phyloP scores from a whole-genome alignment of 2,329 filamentous ascomycete genomes.

The Fusarium mexicanum region DNA sequence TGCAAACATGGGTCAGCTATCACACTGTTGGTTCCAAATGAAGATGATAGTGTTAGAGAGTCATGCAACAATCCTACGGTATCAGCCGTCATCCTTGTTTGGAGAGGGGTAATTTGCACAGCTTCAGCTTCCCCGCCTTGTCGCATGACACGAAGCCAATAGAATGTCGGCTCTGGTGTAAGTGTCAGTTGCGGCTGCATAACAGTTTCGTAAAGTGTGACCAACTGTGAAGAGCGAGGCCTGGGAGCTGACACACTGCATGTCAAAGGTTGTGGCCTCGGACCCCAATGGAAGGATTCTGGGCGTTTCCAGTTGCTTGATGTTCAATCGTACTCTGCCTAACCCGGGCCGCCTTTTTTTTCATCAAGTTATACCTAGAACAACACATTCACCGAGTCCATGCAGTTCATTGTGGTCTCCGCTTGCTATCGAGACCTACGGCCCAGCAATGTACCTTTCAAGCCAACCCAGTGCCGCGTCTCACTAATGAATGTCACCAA shows the following conservation, averaged over 20 bases:
- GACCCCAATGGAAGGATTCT: background rate
- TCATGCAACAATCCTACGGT: conserved; percentile 19
- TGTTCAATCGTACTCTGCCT: background rate
- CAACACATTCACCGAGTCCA: background rate
- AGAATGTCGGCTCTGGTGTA: background rate
- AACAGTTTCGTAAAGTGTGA: conserved; percentile 1
- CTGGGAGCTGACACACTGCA: background rate
- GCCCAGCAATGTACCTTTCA: background rate
- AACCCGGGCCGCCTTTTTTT: background rate
- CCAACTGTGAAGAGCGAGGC: background rate
- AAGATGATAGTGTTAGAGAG: background rate
- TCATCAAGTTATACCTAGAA: background rate
- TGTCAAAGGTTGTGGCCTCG: background rate
- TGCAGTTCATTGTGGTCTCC: background rate
- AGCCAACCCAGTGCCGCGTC: background rate
- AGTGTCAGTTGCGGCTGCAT: background rate
- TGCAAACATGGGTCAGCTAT: background rate
- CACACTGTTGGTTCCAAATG: background rate
- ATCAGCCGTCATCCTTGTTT: conserved; percentile 10
- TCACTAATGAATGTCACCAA: background rate
- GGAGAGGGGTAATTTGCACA: background rate
- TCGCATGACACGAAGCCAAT: conserved; percentile 5
- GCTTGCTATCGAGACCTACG: background rate
- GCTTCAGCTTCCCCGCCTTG: background rate
- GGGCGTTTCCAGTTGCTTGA: background rate